Evolutionary conservation across 2,329 filamentous ascomycete genomes (phyloP).

Genomic region (Fusarium newnesense): DNA sequence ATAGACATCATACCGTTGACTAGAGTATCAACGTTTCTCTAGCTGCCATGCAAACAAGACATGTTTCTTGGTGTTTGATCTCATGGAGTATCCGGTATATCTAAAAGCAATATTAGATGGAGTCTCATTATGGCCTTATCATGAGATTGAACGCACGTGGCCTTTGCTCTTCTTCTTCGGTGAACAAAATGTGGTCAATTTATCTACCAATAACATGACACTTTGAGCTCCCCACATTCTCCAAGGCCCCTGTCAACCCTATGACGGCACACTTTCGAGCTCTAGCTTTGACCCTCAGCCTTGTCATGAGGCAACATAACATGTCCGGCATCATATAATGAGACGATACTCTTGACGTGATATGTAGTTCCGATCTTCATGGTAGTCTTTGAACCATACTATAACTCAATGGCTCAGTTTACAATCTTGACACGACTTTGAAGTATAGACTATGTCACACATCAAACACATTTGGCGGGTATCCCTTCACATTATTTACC

Average conservation of each 20-base stretch:
- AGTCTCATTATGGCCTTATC: neutral
- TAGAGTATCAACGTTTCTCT: neutral
- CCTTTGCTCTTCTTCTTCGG: neutral
- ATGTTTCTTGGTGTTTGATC: neutral
- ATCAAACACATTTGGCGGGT: slow-evolving; percentile 32
- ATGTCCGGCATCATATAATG: neutral
- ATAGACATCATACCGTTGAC: neutral
- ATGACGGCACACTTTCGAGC: slow-evolving; percentile 35
- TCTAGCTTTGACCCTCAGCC: slow-evolving; percentile 25
- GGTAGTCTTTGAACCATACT: neutral
- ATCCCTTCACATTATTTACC: slow-evolving; percentile 44
- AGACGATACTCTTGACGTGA: neutral
- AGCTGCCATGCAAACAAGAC: neutral
- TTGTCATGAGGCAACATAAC: neutral
- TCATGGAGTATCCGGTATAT: neutral
- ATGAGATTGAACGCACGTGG: slow-evolving; percentile 9
- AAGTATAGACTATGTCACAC: slow-evolving; percentile 8
- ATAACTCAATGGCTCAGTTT: slow-evolving; percentile 1
- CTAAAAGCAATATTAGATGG: neutral
- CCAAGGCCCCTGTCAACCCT: slow-evolving; percentile 30
- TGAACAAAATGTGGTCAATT: neutral
- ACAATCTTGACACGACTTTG: neutral
- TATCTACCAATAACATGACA: slow-evolving; percentile 14
- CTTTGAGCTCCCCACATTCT: slow-evolving; percentile 32
- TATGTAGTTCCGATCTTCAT: neutral